These are phyloP conservation scores for Jamesozyma hellenica DNA, from an alignment of 805 yeast species.

Conservation along the genomic window DNA sequence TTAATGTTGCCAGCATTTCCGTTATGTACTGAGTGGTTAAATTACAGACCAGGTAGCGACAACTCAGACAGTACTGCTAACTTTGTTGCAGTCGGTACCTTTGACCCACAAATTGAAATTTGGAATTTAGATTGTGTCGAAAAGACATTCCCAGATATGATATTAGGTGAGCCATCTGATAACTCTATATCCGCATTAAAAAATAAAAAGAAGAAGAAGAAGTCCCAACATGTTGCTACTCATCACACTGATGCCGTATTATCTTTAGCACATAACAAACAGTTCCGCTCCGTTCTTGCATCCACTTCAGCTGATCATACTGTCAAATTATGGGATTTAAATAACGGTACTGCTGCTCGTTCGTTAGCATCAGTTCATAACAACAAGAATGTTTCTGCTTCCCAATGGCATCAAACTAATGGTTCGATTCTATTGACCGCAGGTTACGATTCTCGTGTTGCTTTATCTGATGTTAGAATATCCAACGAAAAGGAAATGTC, in stretches of 20 bases:
- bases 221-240: slow-evolving; percentile 45
- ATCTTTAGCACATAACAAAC: slow-evolving; percentile 71
- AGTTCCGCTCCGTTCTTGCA: slow-evolving; percentile 75
- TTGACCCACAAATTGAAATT: slow-evolving; percentile 93
- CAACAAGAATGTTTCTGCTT: slow-evolving; percentile 72
- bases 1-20: slow-evolving; percentile 96
- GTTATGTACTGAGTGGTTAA: slow-evolving; percentile 90
- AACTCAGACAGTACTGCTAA: slow-evolving; percentile 55
- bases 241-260: slow-evolving; percentile 93
- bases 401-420: slow-evolving; percentile 73
- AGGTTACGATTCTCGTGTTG: slow-evolving; percentile 81
- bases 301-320: slow-evolving; percentile 94
- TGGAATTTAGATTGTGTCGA: slow-evolving; percentile 93
- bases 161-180: slow-evolving; percentile 67
- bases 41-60: slow-evolving; percentile 51
- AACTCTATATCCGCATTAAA: slow-evolving; percentile 28
- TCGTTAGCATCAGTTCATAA: slow-evolving; percentile 59
- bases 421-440: slow-evolving; percentile 73
- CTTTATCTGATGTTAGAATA: slow-evolving; percentile 77
- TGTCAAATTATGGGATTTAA: slow-evolving; percentile 90
- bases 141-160: slow-evolving; percentile 88
- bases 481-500: slow-evolving; percentile 50
- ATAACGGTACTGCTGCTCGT: slow-evolving; percentile 62
- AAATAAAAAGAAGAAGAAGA: slow-evolving; percentile 41
- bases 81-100: slow-evolving; percentile 93